phyloP scores from a whole-genome alignment of 345 rosid genomes.

The Salix udensis region DNA sequence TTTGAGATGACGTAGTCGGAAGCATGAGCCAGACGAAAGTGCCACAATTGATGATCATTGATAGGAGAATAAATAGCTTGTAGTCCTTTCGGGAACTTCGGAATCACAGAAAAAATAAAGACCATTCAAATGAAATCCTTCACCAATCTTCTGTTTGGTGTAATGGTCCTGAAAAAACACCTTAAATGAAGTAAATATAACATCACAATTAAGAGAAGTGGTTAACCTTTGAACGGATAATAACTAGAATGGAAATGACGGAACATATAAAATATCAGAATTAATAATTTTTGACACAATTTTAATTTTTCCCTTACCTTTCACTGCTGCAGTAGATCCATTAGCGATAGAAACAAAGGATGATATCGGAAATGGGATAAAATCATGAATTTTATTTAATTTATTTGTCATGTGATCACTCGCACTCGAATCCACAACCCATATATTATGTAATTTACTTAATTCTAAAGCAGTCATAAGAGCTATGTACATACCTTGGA shows the following conservation, averaged over 20 bases:
- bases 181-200: not conserved
- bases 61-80: not conserved
- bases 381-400: too few relatives aligned
- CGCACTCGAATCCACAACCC: not conserved
- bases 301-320: too few relatives aligned
- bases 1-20: not conserved
- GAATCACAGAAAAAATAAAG: not conserved
- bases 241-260: not conserved
- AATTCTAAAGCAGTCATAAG: not conserved
- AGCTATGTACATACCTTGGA: not conserved
- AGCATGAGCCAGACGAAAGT: not conserved
- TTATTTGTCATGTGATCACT: too few relatives aligned
- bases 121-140: not conserved
- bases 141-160: not conserved
- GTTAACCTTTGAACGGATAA: not conserved
- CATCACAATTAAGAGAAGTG: slow-evolving; percentile 1
- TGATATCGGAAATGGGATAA: not conserved
- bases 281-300: too few relatives aligned
- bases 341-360: not conserved
- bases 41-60: not conserved
- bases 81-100: too few relatives aligned
- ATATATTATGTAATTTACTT: too few relatives aligned
- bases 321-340: too few relatives aligned
- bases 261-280: not conserved
- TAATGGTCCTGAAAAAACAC: not conserved